Evolutionary conservation across 169 alveolate species (phyloP), one percentile per base, ranked within the genome.

Genomic region (Cryptosporidium ubiquitum): DNA sequence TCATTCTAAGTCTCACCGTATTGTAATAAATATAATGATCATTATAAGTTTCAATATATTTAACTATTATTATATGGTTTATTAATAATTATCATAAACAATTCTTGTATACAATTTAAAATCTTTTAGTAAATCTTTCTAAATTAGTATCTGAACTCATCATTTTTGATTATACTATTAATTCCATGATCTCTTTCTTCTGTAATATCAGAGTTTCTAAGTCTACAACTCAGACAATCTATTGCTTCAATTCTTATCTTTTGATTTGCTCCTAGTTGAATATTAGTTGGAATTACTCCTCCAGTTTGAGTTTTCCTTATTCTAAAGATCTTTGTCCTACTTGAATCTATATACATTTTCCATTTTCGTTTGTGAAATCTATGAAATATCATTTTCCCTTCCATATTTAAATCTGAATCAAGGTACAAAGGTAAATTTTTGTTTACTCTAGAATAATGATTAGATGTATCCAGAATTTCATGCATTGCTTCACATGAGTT

Each of bases 401-500:
- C 69, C 2, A 79, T 33, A 61, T 20, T 79, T 20, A 79, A 58
- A 29, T 79, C 89, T 4, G 89, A 79, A 37, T 64, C 75, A 2
- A 79, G 39, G 26, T 71, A 47, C 14, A 51, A 1, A 16, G 47
- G 52, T n/a, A 31, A 12, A 40, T 40, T 40, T 40, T 35, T 42
- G 3, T 58, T 40, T 1, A 3, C 20, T 3, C 55, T 23, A 12
- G 39, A 42, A 31, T 44, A 37, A 18, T 3, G 16, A 16, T 40
- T 14, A 7, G 58, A 26, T 9, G 40, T 40, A 1, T 79, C 89
- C 23, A 79, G 23, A 29, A 79, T 33, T 14, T 79, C 89, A 64
- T 79, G 89, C 73, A 64, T 64, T 1, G 89, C 89, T n/a, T 79
- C 75, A 47, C 89, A 79, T 29, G 89, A 58, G n/a, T 79, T 79